These are phyloP conservation scores for Populus hybrid DNA, from an alignment of 441 rosid genomes.

Conservation along the genomic window DNA sequence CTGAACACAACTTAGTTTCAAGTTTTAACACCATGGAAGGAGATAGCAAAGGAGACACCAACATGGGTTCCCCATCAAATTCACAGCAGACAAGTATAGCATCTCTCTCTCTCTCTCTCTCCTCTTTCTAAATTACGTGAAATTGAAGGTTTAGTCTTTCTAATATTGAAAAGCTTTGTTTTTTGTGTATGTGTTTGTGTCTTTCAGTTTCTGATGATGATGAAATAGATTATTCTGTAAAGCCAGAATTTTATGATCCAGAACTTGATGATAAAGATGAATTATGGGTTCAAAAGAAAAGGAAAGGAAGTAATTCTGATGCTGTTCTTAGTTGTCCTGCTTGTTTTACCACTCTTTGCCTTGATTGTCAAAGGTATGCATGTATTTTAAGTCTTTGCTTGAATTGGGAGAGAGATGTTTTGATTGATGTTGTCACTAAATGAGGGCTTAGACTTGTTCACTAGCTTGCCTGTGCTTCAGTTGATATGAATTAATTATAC, in stretches of 20 bases:
- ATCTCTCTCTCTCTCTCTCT: not conserved
- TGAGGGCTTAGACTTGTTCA: not conserved
- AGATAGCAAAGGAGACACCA: not conserved
- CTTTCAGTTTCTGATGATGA: constrained; percentile 67
- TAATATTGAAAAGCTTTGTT: not conserved
- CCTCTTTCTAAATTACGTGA: not conserved
- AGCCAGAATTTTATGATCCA: constrained; percentile 68
- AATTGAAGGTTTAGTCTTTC: not conserved
- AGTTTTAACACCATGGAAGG: not conserved
- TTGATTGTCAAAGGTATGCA: constrained; percentile 67
- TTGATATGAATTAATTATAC: no score
- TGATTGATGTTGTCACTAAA: not conserved
- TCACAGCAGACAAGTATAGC: constrained; percentile 53
- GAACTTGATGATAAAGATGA: constrained; percentile 66
- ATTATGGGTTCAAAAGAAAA: constrained; percentile 50
- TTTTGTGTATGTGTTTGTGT: not conserved
- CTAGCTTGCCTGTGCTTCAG: not conserved
- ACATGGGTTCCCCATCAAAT: constrained; percentile 34
- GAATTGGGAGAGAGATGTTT: not conserved
- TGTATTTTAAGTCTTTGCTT: not conserved
- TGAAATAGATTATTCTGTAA: constrained; percentile 63
- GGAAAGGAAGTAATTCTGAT: constrained; percentile 56
- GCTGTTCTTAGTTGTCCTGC: constrained; percentile 82
- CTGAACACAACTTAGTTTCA: not conserved
- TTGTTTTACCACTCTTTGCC: constrained; percentile 75